Evolutionary conservation across 768 basidiomycete genomes (phyloP), one percentile per base, ranked within the genome.

Genomic region (Tylopilus plumbeoviolaceoides): DNA sequence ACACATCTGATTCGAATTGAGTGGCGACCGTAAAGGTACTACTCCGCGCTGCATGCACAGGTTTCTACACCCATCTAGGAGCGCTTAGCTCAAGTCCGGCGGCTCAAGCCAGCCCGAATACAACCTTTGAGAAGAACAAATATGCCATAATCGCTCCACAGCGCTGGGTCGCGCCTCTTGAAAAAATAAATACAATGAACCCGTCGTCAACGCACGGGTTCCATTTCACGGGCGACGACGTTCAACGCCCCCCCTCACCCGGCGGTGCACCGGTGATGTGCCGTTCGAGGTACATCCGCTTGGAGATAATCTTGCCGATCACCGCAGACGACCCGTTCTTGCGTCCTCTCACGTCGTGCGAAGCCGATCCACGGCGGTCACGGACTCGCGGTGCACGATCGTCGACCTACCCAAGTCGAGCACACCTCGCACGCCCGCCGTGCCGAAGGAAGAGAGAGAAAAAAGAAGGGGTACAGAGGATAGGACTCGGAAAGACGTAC

Each of bases 291-390:
- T 15, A 3, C 38, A 20, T 25, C 38, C 25, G 14, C 8, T 28
- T 30, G 51, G 45, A 30, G 44, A 51, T 40, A 40, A 30, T 20
- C 39, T 25, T 21, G 38, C 27, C 30, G 5, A 15, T 39, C 18
- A n/a, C 17, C 18, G 10, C n/a, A 21, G 1, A 14, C 38, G 14
- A 15, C 6, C 21, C 42, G 3, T 20, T 9, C 20, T 27, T 27
- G 53, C n/a, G 15, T 45, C 44, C 44, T 45, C 44, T n/a, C 44
- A 47, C 54, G 54, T 41, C 50, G 53, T 18, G 21, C 43, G 6
- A 23, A 23, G 23, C 23, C 23, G 23, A 23, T 5, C 23, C 9
- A 31, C 53, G 36, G 49, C 51, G 44, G 31, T 33, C n/a, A 8
- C 12, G n/a, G n/a, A n/a, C n/a, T n/a, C n/a, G n/a, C n/a, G 40